phyloP scores from a whole-genome alignment of 1,139 yeast species.

The Scheffersomyces parashehatae region DNA sequence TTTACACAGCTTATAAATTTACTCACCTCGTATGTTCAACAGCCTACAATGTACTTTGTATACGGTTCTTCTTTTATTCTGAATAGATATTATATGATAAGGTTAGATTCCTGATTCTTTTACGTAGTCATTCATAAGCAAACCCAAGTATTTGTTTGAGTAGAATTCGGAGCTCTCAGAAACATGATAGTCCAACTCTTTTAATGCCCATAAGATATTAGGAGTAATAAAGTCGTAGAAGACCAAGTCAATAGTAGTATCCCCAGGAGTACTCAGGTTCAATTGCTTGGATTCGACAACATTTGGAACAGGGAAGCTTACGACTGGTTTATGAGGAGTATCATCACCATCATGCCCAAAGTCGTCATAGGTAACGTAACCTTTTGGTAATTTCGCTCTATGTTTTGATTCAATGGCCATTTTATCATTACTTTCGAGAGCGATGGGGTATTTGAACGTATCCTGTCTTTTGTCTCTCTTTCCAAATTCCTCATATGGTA shows the following conservation, averaged over 20 bases:
- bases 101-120: constrained; percentile 4
- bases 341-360: constrained; percentile 87
- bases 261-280: constrained; percentile 14
- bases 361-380: constrained; percentile 83
- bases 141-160: constrained; percentile 36
- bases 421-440: background rate
- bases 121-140: constrained; percentile 32
- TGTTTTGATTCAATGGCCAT: constrained; percentile 21
- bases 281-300: constrained; percentile 58
- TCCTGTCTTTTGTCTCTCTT: background rate
- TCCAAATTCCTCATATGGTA: background rate
- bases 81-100: no score
- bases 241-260: constrained; percentile 60
- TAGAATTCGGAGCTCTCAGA: constrained; percentile 23
- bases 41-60: no score
- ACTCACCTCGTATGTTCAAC: no score
- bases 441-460: background rate
- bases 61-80: no score
- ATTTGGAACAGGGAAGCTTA: constrained; percentile 66
- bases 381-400: constrained; percentile 42
- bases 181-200: constrained; percentile 25
- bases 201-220: constrained; percentile 60
- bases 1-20: no score
- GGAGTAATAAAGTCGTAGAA: constrained; percentile 75
- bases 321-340: constrained; percentile 68